phyloP scores from a whole-genome alignment of 169 alveolate genomes.

The Plasmodium coatneyi region DNA sequence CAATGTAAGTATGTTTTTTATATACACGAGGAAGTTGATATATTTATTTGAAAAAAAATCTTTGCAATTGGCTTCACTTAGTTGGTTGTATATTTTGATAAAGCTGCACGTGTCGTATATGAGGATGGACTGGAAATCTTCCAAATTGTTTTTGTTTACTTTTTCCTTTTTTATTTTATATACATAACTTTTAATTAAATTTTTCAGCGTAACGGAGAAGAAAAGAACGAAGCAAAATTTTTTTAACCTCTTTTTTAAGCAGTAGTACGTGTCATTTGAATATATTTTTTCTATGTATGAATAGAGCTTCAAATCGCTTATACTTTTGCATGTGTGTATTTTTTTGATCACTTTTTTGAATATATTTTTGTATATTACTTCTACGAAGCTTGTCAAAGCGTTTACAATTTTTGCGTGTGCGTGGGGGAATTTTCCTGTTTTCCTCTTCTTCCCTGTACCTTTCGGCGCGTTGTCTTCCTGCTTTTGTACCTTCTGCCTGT shows the following conservation, averaged over 20 bases:
- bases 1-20: slow-evolving; percentile 42
- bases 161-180: slow-evolving; percentile 63
- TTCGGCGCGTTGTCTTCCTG: background rate
- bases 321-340: slow-evolving; percentile 51
- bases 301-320: slow-evolving; percentile 56
- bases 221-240: slow-evolving; percentile 47
- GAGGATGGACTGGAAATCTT: slow-evolving; percentile 47
- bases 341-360: slow-evolving; percentile 56
- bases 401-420: slow-evolving; percentile 6
- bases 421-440: background rate
- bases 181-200: slow-evolving; percentile 65
- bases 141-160: slow-evolving; percentile 34
- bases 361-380: slow-evolving; percentile 51
- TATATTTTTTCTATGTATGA: slow-evolving; percentile 48
- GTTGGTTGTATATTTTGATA: slow-evolving; percentile 57
- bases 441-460: background rate
- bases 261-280: slow-evolving; percentile 37
- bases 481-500: slow-evolving; percentile 10
- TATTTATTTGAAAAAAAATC: slow-evolving; percentile 56
- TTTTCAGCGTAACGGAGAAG: slow-evolving; percentile 58
- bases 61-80: slow-evolving; percentile 15
- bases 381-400: slow-evolving; percentile 19
- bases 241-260: slow-evolving; percentile 54
- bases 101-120: slow-evolving; percentile 73
- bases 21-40: slow-evolving; percentile 34